A percentile compares a stretch with the other conserved stretches of the same genome.
Evolutionary conservation across 2,329 filamentous ascomycete species (phyloP).

Genomic region (Macrophomina tecta): DNA sequence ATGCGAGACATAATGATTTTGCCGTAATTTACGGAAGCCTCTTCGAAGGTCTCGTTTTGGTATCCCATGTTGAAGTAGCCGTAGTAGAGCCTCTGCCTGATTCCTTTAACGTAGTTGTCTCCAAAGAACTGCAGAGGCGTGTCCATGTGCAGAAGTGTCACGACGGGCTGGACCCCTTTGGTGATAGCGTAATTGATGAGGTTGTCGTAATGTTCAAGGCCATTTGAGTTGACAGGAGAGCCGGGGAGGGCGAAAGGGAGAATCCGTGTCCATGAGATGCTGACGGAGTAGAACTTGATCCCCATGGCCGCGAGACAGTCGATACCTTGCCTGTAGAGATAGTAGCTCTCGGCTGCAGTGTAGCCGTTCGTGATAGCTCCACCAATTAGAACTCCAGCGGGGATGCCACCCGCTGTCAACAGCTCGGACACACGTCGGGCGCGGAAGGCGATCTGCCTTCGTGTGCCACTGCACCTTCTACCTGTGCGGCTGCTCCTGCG

Average conservation of each 20-base stretch:
- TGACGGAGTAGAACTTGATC: slow-evolving; percentile 49
- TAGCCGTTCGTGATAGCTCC: slow-evolving; percentile 53
- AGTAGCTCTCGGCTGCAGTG: slow-evolving; percentile 56
- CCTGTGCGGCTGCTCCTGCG: slow-evolving; percentile 50
- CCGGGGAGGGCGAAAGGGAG: slow-evolving; percentile 51
- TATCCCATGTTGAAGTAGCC: background rate
- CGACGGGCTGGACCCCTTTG: slow-evolving; percentile 51
- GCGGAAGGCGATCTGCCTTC: slow-evolving; percentile 39
- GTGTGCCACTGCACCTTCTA: slow-evolving; percentile 51
- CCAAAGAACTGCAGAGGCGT: slow-evolving; percentile 31
- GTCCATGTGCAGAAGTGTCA: slow-evolving; percentile 45
- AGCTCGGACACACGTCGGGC: background rate
- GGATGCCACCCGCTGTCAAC: slow-evolving; percentile 37
- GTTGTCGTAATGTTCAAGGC: slow-evolving; percentile 56
- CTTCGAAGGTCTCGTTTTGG: slow-evolving; percentile 40
- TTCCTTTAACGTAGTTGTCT: slow-evolving; percentile 25
- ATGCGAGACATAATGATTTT: slow-evolving; percentile 47
- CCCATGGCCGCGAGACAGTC: slow-evolving; percentile 42
- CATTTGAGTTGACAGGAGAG: slow-evolving; percentile 52
- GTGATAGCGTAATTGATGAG: slow-evolving; percentile 53
- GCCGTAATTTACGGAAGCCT: slow-evolving; percentile 50
- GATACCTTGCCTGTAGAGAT: slow-evolving; percentile 53
- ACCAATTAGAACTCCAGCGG: slow-evolving; percentile 46
- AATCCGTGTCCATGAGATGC: slow-evolving; percentile 56
- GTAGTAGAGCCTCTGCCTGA: background rate